These are phyloP conservation scores for Leccinum disarticulatum DNA, from an alignment of 768 basidiomycete species.

Conservation along the genomic window DNA sequence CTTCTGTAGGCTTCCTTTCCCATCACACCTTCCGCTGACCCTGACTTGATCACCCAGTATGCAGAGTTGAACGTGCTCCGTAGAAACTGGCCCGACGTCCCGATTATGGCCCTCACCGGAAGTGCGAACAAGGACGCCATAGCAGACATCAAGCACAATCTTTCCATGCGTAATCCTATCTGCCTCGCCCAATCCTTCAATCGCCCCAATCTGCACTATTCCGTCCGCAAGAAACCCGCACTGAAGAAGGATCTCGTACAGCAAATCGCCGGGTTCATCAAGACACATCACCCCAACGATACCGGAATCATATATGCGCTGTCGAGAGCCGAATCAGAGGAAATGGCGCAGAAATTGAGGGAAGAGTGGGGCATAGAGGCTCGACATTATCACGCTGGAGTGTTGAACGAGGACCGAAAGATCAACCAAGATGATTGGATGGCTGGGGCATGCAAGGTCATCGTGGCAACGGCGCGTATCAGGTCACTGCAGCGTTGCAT, in stretches of 20 bases:
- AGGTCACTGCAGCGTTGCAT: not conserved
- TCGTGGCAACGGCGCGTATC: conserved; percentile 83
- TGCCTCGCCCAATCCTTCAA: conserved; percentile 84
- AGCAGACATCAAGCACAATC: conserved; percentile 72
- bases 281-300: conserved; percentile 50
- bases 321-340: conserved; percentile 73
- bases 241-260: conserved; percentile 44
- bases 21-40: not conserved
- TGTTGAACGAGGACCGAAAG: conserved; percentile 62
- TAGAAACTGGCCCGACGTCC: conserved; percentile 70
- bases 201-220: conserved; percentile 85
- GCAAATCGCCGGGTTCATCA: conserved; percentile 71
- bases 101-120: conserved; percentile 96
- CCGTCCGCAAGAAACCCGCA: conserved; percentile 50
- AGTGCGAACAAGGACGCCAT: conserved; percentile 83
- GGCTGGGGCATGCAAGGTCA: conserved; percentile 65
- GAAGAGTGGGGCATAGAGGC: conserved; percentile 59
- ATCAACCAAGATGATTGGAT: conserved; percentile 73
- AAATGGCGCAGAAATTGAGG: conserved; percentile 67
- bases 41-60: conserved; percentile 50
- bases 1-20: conserved; percentile 52
- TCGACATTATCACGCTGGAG: conserved; percentile 83
- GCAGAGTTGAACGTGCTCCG: conserved; percentile 66
- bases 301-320: conserved; percentile 87
- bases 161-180: conserved; percentile 60